phyloP scores from a whole-genome alignment of 2,329 filamentous ascomycete species.

The Plenodomus lindquistii region DNA sequence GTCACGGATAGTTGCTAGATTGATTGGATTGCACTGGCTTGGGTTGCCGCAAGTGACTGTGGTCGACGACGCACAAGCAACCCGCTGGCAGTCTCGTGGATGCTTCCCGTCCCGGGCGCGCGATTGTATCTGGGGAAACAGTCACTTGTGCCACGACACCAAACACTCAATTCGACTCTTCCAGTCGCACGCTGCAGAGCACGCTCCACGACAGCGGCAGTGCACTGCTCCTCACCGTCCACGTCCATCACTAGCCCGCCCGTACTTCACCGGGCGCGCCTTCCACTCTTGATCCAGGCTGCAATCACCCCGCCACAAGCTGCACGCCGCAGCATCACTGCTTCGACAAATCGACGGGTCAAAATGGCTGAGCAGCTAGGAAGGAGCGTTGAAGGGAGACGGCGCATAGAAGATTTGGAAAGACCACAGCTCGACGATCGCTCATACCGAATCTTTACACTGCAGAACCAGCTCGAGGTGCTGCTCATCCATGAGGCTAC shows the following conservation, averaged over 20 bases:
- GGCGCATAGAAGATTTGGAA: constrained; percentile 68
- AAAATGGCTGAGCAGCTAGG: constrained; percentile 38
- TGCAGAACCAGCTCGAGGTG: constrained; percentile 86
- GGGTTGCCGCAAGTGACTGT: not conserved
- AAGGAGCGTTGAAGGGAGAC: constrained; percentile 25
- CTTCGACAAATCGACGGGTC: constrained; percentile 7
- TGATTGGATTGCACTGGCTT: not conserved
- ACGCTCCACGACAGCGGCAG: constrained; percentile 19
- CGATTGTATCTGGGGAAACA: constrained; percentile 28
- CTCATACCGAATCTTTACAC: constrained; percentile 81
- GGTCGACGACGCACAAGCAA: not conserved
- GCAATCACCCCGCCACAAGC: constrained; percentile 11
- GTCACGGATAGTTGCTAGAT: not conserved
- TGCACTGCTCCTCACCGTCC: constrained; percentile 10
- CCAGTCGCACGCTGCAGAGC: constrained; percentile 14
- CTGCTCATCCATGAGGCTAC: constrained; percentile 91
- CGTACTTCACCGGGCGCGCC: constrained; percentile 26
- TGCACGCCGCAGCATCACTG: constrained; percentile 13
- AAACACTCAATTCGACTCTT: constrained; percentile 9
- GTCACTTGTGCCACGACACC: constrained; percentile 20
- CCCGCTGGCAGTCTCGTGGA: constrained; percentile 21
- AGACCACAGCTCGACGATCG: constrained; percentile 85
- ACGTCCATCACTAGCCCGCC: constrained; percentile 23
- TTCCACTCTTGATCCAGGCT: constrained; percentile 12
- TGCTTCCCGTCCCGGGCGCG: constrained; percentile 21